Base-by-base conservation (phyloP, 2,329 filamentous ascomycete species). In the Albophoma yamanashiensis region DNA sequence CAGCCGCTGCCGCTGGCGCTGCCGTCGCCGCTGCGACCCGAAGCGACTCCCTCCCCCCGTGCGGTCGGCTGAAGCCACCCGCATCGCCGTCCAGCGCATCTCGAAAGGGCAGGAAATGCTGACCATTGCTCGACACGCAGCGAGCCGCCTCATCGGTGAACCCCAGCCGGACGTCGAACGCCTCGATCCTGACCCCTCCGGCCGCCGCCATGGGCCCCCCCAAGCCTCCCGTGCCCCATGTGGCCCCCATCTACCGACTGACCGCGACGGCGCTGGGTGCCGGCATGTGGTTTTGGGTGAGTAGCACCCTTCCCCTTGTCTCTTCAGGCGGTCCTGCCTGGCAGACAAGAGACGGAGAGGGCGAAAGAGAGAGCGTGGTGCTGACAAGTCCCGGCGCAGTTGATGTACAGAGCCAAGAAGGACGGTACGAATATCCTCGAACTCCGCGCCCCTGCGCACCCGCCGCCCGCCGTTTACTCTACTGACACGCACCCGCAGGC, bases 261-360 rank as follows among this genome's bases (percentile, higher is more conserved):
- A 84, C 87, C 61, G 93, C 90, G 55, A 97, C 91, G 53, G 90
- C 88, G 63, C 82, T 99, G 64, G 90, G 92, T 67, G 94, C 94
- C 59, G 90, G 89, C 78, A 99, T 97, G 94, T 99, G 94, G 94
- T 97, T 99, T 79, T 99, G 94, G 76, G 92, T 97, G 84, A 72
- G 89, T 80, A 60, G 11, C 11, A 1, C 12, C 12, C 14, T n/a
- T 17, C n/a, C 43, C 22, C n/a, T 25, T 11, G 20, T 20, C 22
- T 47, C 22, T 25, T 25, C 25, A n/a, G n/a, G 43, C 43, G 9
- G 14, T 2, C 14, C 20, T 22, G 31, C 27, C n/a, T n/a, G n/a
- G 7, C 27, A 36, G 17, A n/a, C 11, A 20, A 53, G 31, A 7
- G 15, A 20, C n/a, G 47, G 1, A 6, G 14, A 9, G 25, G 17